A percentile compares a stretch with the other conserved stretches of the same genome.
These are phyloP conservation scores for Phytophthora nicotianae DNA, from an alignment of 352 stramenopile genomes.

Conservation along the genomic window DNA sequence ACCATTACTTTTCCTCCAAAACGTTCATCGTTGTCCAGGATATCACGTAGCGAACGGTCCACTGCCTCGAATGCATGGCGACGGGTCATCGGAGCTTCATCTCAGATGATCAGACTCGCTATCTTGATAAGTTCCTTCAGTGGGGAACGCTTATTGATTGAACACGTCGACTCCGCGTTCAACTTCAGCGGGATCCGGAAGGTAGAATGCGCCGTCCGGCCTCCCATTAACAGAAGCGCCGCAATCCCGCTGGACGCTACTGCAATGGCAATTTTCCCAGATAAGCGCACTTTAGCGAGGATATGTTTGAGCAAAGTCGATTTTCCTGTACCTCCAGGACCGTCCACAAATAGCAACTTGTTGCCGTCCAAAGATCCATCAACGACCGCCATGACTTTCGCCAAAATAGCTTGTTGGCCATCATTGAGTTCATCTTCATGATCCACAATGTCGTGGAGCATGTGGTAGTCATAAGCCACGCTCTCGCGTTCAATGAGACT, in stretches of 20 bases:
- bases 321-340: neutral
- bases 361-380: too few species aligned
- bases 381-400: too few species aligned
- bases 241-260: conserved; percentile 7
- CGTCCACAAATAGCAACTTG: neutral
- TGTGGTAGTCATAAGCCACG: too few species aligned
- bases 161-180: neutral
- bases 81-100: neutral
- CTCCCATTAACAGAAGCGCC: conserved; percentile 11
- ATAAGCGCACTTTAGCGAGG: conserved; percentile 34
- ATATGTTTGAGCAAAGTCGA: conserved; percentile 28
- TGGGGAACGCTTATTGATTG: conserved; percentile 27
- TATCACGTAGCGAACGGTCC: neutral
- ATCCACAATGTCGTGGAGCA: too few species aligned
- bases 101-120: neutral
- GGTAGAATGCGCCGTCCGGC: neutral
- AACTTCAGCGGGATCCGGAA: conserved; percentile 16
- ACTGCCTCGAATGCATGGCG: neutral
- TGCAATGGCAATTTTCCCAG: conserved; percentile 22
- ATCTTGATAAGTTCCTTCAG: conserved; percentile 12
- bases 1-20: neutral
- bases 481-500: too few species aligned
- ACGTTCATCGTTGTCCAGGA: neutral
- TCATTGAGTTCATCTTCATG: too few species aligned
- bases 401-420: too few species aligned